Evolutionary conservation across 2,329 filamentous ascomycete species (phyloP), one percentile per base, ranked within the genome.

Genomic region (Neocatenulostroma microsporum): DNA sequence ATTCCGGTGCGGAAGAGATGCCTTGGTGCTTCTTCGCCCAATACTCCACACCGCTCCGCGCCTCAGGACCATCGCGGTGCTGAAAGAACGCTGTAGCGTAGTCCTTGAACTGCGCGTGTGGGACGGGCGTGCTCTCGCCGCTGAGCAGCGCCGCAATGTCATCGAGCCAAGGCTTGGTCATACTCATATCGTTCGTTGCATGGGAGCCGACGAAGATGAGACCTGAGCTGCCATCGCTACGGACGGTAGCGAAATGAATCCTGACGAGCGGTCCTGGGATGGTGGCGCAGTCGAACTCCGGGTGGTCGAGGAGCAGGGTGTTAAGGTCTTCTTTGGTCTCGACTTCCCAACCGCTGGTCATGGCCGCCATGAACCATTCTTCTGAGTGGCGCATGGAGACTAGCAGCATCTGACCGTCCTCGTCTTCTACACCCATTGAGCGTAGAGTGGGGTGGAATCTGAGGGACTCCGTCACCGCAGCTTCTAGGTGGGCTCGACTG

Each of bases 121-220:
- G 50, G 10, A 53, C 40, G 14, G 51, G 36, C 10, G 41, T 44
- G 21, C 46, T 47, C 23, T 54, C 48, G 8, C 48, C 46, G 4
- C 49, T 53, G 2, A 57, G 41, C 2, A 54, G 37, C 8, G 36
- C 49, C 17, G 53, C 45, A 12, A 57, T 46, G 29, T 57, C 54
- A 30, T 57, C 54, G 11, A 56, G 42, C 54, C 54, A 57, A 3
- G 56, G 44, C 40, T 56, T 56, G 27, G 54, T 57, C 51, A 56
- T 56, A 43, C 48, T 54, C 50, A 54, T 54, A 35, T 57, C 54
- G 26, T 51, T 54, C 26, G 54, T 49, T 7, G 54, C 45, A 37
- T 57, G 54, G 1, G 54, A 57, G 13, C 45, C 51, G 13, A 56
- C 41, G 34, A 57, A 39, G 10, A 56, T 47, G 2, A 57, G 38